Percentiles rank a stretch among this genome's conserved stretches.
Conservation (phyloP, 345 rosid species). For the Leavenworthia alabamica region DNA sequence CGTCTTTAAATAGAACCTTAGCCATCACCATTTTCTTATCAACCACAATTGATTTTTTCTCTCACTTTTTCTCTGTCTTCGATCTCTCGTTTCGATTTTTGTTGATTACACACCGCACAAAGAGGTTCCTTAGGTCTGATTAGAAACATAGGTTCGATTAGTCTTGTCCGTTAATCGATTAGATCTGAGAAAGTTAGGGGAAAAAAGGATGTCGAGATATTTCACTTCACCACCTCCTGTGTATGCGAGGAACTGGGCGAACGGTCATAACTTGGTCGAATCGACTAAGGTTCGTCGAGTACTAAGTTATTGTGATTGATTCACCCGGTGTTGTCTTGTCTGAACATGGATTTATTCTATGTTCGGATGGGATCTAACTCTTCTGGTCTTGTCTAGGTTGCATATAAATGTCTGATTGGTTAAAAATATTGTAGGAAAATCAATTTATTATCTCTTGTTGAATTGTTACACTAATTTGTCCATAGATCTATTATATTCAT, state of each 20-base stretch:
- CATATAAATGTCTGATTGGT: background rate
- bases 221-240: constrained; percentile 45
- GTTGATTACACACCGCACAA: constrained; percentile 16
- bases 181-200: constrained; percentile 1
- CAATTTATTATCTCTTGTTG: background rate
- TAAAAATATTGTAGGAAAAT: background rate
- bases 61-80: background rate
- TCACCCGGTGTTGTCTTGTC: background rate
- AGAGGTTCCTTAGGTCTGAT: background rate
- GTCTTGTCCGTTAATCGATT: background rate
- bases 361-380: background rate
- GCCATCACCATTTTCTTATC: background rate
- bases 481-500: constrained; percentile 3
- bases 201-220: constrained; percentile 47
- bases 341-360: constrained; percentile 11
- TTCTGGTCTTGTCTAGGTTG: background rate
- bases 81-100: background rate
- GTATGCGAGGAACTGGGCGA: constrained; percentile 38
- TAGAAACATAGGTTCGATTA: constrained; percentile 15
- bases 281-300: constrained; percentile 69
- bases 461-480: background rate
- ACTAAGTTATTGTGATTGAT: constrained; percentile 26
- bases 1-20: constrained; percentile 30
- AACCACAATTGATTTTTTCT: background rate
- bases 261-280: constrained; percentile 45